Conservation (phyloP, 176 grass and related monocot species). For the Raddia guianensis region DNA sequence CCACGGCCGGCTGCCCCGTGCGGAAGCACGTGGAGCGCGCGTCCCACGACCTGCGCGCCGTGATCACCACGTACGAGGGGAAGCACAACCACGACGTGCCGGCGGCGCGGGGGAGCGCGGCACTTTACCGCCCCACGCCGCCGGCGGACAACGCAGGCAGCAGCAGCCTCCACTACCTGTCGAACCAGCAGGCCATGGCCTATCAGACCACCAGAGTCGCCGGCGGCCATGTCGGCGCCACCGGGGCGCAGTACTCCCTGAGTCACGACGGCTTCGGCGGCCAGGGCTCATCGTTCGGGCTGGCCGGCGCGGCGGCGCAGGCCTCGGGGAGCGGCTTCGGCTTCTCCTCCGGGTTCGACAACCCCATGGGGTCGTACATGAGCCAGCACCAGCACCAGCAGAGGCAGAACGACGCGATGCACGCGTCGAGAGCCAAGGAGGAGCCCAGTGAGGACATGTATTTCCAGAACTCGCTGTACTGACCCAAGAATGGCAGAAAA, state of each 20-base stretch:
- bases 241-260: conserved; percentile 30
- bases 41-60: conserved; percentile 79
- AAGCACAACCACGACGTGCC: conserved; percentile 99
- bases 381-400: conserved; percentile 67
- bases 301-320: conserved; percentile 37
- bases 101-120: conserved; percentile 66
- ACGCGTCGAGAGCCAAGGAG: conserved; percentile 63
- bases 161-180: conserved; percentile 39
- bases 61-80: conserved; percentile 97
- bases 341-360: conserved; percentile 53
- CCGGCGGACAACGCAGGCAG: conserved; percentile 39
- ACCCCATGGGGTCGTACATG: conserved; percentile 56
- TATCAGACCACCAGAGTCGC: conserved; percentile 31
- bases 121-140: conserved; percentile 58
- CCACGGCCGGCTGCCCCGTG: conserved; percentile 74
- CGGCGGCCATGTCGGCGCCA: not conserved
- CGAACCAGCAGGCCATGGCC: conserved; percentile 32
- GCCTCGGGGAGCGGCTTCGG: conserved; percentile 29
- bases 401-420: conserved; percentile 65
- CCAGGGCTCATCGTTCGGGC: conserved; percentile 44
- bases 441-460: conserved; percentile 68
- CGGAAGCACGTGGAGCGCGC: conserved; percentile 98
- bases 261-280: conserved; percentile 42
- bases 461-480: conserved; percentile 44
- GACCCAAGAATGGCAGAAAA: conserved; percentile 11